Conservation (phyloP, 345 rosid species). For the Populus ilicifolia region DNA sequence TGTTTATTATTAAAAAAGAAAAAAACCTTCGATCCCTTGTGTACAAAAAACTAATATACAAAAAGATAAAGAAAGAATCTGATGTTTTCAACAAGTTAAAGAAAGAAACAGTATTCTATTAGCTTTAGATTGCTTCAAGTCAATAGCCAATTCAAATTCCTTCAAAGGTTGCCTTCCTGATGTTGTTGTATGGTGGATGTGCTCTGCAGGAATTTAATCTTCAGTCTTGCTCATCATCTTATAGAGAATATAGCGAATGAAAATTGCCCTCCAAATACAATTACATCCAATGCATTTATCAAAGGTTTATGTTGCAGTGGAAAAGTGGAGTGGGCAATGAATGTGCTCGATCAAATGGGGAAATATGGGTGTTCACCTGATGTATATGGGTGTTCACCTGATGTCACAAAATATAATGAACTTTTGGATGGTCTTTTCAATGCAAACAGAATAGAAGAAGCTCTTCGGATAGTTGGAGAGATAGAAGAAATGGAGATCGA, state of each 20-base stretch:
- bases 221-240: constrained; percentile 57
- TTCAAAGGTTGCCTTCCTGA: constrained; percentile 72
- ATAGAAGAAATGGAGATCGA: constrained; percentile 43
- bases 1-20: constrained; percentile 24
- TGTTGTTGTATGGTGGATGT: constrained; percentile 75
- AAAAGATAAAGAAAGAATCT: constrained; percentile 32
- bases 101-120: constrained; percentile 37
- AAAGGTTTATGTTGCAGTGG: constrained; percentile 62
- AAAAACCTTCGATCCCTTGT: constrained; percentile 22
- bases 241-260: constrained; percentile 53
- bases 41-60: constrained; percentile 10
- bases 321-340: constrained; percentile 58
- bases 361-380: constrained; percentile 50
- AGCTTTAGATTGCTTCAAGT: constrained; percentile 62
- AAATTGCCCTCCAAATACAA: constrained; percentile 56
- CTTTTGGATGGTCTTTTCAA: constrained; percentile 56
- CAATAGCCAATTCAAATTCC: constrained; percentile 53
- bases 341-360: constrained; percentile 51
- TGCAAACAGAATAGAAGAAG: constrained; percentile 42
- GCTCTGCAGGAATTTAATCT: constrained; percentile 61
- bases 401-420: constrained; percentile 64
- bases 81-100: constrained; percentile 48
- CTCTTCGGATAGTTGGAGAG: constrained; percentile 43
- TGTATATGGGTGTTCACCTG: constrained; percentile 50
- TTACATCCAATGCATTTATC: constrained; percentile 65